Conservation (phyloP, 2,329 filamentous ascomycete species). For the Phoma sp. region DNA sequence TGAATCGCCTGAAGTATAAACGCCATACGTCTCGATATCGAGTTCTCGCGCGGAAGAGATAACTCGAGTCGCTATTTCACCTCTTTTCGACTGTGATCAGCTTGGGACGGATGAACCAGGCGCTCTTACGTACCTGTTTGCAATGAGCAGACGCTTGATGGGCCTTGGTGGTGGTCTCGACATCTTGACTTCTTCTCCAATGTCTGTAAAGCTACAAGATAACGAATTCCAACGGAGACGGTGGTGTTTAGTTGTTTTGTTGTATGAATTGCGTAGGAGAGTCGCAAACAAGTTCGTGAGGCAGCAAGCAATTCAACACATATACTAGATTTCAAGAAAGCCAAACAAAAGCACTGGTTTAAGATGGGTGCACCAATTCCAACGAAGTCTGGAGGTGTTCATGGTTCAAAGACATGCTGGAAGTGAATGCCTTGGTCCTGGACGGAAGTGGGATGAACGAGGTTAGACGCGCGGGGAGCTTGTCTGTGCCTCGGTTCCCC, state of each 20-base stretch:
- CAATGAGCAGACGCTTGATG: slow-evolving; percentile 60
- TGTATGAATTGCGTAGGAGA: not conserved
- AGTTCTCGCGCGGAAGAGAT: slow-evolving; percentile 66
- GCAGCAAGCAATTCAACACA: not conserved
- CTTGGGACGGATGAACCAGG: not conserved
- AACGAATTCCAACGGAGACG: not conserved
- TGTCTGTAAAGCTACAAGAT: not conserved
- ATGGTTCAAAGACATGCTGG: not conserved
- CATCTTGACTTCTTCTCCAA: slow-evolving; percentile 16
- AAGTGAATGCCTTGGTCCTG: not conserved
- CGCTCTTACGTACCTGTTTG: slow-evolving; percentile 55
- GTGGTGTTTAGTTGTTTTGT: not conserved
- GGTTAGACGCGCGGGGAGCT: slow-evolving; percentile 28
- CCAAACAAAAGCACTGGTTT: not conserved
- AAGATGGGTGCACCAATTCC: no score
- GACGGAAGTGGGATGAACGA: slow-evolving; percentile 5
- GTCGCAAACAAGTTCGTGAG: not conserved
- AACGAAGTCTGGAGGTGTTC: not conserved
- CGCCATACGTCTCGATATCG: slow-evolving; percentile 60
- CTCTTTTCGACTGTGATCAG: slow-evolving; percentile 49
- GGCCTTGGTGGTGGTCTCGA: slow-evolving; percentile 36
- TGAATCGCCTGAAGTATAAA: slow-evolving; percentile 63
- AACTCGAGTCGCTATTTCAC: slow-evolving; percentile 69
- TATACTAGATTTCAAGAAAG: not conserved
- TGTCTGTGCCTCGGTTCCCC: slow-evolving; percentile 38